Conservation (phyloP, 129 eudicot genomes). For the Rutidosis leptorrhynchoides region DNA sequence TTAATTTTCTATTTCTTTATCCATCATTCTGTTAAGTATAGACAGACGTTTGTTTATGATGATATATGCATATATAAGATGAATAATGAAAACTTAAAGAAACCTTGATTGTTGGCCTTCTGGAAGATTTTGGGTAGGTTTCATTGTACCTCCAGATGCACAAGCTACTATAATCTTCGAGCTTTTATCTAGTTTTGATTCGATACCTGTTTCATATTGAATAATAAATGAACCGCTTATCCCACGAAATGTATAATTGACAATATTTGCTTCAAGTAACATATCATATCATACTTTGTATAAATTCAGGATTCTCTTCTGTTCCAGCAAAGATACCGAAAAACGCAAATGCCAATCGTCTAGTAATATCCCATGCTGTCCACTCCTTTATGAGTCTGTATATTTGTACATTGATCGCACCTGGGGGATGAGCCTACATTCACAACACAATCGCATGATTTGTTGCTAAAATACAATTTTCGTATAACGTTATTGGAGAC, state of each 20-base stretch:
- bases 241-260: conserved; percentile 3
- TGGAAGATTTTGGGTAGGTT: conserved; percentile 94
- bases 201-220: conserved; percentile 46
- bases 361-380: conserved; percentile 99
- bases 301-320: conserved; percentile 96
- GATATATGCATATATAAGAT: background rate
- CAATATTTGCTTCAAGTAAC: conserved; percentile 1
- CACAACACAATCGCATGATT: too few species aligned
- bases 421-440: conserved; percentile 83
- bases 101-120: conserved; percentile 99
- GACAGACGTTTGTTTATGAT: background rate
- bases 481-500: conserved; percentile 18
- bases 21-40: background rate
- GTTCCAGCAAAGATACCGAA: conserved; percentile 97
- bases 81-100: background rate
- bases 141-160: conserved; percentile 90
- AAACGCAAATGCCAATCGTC: conserved; percentile 94
- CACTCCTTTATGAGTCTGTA: conserved; percentile 98
- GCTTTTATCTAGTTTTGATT: conserved; percentile 58
- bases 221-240: conserved; percentile 7
- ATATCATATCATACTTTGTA: conserved; percentile 53
- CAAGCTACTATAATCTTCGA: conserved; percentile 96
- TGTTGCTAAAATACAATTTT: background rate
- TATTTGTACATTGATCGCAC: conserved; percentile 90
- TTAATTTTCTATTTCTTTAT: background rate